Evolutionary conservation across 1,284 basidiomycete genomes (phyloP), one percentile per base, ranked within the genome.

Genomic region (Filobasidium uniguttulatum): DNA sequence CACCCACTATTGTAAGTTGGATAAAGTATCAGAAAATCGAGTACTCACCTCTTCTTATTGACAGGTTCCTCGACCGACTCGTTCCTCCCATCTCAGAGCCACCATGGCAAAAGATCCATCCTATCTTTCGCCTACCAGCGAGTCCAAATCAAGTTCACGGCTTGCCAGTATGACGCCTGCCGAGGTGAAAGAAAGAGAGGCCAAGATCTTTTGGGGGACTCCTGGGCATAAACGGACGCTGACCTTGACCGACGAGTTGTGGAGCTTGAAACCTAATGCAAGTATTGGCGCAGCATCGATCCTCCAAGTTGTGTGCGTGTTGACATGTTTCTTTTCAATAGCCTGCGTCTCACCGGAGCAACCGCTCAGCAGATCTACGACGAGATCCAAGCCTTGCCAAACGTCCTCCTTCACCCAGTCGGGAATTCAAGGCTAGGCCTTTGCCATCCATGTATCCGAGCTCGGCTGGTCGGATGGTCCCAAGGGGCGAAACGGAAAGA

Each of bases 401-500:
- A 14, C 40, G 20, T 3, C 40, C 40, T 29, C 12, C 26, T 8
- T 28, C 40, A 19, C 40, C 40, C 15, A 15, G 25, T 2, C 10
- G 40, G 22, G 40, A 43, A 20, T 43, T 43, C 40, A 43, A 43
- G 19, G 40, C 40, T 26, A 12, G 40, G 15, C 40, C 40, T 43
- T 43, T 43, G 15, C 40, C 40, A 12, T 23, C 40, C 14, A 43
- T 43, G 40, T 43, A 43, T 43, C 25, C 25, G 31, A 33, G n/a
- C 31, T 10, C 10, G 31, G 31, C 31, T 9, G 31, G 31, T 33
- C n/a, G n/a, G n/a, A n/a, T n/a, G n/a, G n/a, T n/a, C n/a, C n/a
- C n/a, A n/a, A n/a, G n/a, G n/a, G n/a, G n/a, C n/a, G n/a, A n/a
- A n/a, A n/a, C n/a, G n/a, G n/a, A n/a, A n/a, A n/a, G n/a, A n/a